Percentiles rank a stretch among this genome's conserved stretches.
Conservation (phyloP, 305 asterid species). For the Fraxinus dipetala region DNA sequence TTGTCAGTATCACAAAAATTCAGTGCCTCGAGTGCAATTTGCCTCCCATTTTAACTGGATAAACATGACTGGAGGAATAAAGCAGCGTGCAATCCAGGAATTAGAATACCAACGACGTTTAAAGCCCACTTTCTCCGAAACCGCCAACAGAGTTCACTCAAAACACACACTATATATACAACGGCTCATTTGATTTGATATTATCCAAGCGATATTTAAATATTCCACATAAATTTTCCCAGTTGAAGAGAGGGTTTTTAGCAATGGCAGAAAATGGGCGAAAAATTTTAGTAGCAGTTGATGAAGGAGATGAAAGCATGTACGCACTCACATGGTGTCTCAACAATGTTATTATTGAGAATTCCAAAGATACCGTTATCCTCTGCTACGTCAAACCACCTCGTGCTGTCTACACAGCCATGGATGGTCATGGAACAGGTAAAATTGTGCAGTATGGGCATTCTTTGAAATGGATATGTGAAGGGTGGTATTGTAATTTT, state of each 20-base stretch:
- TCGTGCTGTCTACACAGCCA: constrained; percentile 38
- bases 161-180: constrained; percentile 18
- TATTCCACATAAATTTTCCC: not conserved
- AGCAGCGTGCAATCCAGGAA: not conserved
- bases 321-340: constrained; percentile 72
- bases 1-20: not conserved
- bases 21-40: not conserved
- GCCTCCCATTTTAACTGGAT: not conserved
- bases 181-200: not conserved
- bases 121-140: constrained; percentile 27
- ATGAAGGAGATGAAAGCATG: constrained; percentile 63
- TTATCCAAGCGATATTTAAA: not conserved
- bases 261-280: constrained; percentile 28
- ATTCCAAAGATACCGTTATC: constrained; percentile 47
- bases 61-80: not conserved
- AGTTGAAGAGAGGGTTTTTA: not conserved
- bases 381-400: constrained; percentile 51
- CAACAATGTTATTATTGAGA: constrained; percentile 28
- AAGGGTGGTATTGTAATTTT: not conserved
- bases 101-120: constrained; percentile 4
- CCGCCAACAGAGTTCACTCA: constrained; percentile 32
- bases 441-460: not conserved
- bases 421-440: constrained; percentile 52
- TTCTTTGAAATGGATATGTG: not conserved
- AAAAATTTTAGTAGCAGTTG: constrained; percentile 60